Base-by-base conservation (phyloP, 2,329 filamentous ascomycete species). In the Cryphonectria naterciae region DNA sequence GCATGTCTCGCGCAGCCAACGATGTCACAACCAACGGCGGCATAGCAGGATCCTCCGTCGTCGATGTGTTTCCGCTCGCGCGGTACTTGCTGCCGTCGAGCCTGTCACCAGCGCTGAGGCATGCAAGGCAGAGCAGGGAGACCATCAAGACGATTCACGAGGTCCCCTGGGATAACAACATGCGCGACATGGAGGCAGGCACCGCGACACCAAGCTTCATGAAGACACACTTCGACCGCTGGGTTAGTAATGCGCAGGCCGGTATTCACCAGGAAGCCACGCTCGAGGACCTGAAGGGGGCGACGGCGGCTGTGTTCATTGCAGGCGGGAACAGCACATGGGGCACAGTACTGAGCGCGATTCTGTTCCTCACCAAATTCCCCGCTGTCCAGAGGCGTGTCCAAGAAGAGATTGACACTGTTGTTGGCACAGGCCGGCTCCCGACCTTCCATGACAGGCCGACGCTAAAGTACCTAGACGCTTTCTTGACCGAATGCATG, bases 21-120 rank as follows among this genome's bases (percentile, higher is more conserved):
- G 68, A 74, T 25, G 73, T 70, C 25, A 77, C 75, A 39, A 78
- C 69, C 73, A 81, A 77, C 35, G 77, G 77, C 22, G 76, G 75
- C 28, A 74, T 77, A 43, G 77, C 78, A 19, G 78, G 78, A 25
- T 77, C 78, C 4, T 83, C 81, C 2, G 77, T 84, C 1, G 82
- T 86, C 19, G 85, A 87, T 74, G 80, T 84, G 72, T 85, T 87
- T 67, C 85, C 85, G 0, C 77, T 80, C n/a, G 75, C 82, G 39
- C 79, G 78, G 58, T 80, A 80, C 71, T 73, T 86, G n/a, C 84
- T 85, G 0, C 74, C 79, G 39, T 83, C 78, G 74, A 74, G 75
- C 35, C 73, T 76, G 10, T 76, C 74, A 2, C 65, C 70, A 2
- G 70, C 75, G 19, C 68, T 77, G 35, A 70, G 73, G 17, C 76